Evolutionary conservation across 208 protist genomes (phyloP).

Genomic region (Trypanosoma scelopori): DNA sequence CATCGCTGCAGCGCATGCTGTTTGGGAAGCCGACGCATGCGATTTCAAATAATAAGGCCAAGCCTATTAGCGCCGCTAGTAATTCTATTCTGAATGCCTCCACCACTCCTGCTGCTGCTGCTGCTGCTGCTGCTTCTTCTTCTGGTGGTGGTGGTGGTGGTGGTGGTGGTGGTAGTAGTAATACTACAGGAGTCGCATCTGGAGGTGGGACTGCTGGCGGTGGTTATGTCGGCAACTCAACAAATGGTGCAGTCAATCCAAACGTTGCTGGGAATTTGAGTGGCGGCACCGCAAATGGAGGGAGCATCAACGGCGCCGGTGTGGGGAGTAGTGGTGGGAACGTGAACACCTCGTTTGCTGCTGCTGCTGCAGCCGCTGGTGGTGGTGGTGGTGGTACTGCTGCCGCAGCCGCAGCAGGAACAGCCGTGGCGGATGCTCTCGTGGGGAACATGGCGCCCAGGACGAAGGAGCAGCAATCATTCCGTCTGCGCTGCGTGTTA

Average conservation of each 20-base stretch:
- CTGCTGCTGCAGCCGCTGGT: background rate
- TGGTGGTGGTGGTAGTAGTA: slow-evolving; percentile 1
- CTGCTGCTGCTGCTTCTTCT: background rate
- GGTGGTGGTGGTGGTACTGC: background rate
- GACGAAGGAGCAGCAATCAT: slow-evolving; percentile 26
- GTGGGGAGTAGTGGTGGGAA: background rate
- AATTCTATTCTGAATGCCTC: background rate
- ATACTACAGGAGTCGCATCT: background rate
- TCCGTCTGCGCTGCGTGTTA: slow-evolving; percentile 75
- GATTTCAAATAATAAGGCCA: too few relatives aligned
- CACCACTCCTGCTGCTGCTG: slow-evolving; percentile 1
- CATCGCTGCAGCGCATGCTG: slow-evolving; percentile 37
- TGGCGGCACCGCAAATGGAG: background rate
- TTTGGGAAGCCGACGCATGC: slow-evolving; percentile 35
- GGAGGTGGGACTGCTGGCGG: background rate
- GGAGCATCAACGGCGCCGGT: background rate
- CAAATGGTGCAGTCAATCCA: background rate
- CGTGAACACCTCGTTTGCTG: slow-evolving; percentile 1
- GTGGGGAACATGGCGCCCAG: background rate
- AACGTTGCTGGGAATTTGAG: background rate
- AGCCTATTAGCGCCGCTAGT: background rate
- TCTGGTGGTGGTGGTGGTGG: slow-evolving; percentile 7
- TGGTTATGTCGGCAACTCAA: slow-evolving; percentile 1
- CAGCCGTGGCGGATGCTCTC: background rate
- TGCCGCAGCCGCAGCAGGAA: background rate